These are phyloP conservation scores for Exophiala bonariae DNA, from an alignment of 2,329 filamentous ascomycete species.

Conservation along the genomic window DNA sequence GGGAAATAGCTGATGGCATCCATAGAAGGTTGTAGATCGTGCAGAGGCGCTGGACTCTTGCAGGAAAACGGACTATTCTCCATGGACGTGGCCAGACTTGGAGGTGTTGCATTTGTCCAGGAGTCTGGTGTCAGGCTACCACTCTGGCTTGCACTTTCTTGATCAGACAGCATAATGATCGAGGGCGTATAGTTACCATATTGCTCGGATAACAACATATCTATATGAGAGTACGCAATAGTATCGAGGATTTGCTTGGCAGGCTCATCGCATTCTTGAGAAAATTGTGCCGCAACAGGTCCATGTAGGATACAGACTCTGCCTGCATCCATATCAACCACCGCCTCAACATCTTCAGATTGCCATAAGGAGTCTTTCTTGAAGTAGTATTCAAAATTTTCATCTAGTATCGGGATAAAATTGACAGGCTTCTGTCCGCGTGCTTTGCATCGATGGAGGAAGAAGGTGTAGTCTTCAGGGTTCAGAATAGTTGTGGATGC, in stretches of 20 bases:
- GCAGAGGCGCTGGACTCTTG: slow-evolving; percentile 1
- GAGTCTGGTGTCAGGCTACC: slow-evolving; percentile 1
- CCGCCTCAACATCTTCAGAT: slow-evolving; percentile 38
- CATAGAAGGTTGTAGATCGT: background rate
- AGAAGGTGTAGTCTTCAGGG: slow-evolving; percentile 27
- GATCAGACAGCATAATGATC: no score
- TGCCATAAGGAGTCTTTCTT: slow-evolving; percentile 45
- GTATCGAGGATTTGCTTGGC: slow-evolving; percentile 32
- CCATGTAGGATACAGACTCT: slow-evolving; percentile 39
- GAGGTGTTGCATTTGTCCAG: background rate
- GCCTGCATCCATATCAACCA: slow-evolving; percentile 35
- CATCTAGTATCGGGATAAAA: slow-evolving; percentile 38
- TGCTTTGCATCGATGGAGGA: slow-evolving; percentile 33
- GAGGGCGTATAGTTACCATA: no score
- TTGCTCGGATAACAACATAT: no score
- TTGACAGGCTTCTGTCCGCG: slow-evolving; percentile 36
- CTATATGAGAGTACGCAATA: slow-evolving; percentile 10
- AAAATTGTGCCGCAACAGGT: slow-evolving; percentile 34
- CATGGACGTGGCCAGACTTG: background rate
- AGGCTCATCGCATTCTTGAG: slow-evolving; percentile 25
- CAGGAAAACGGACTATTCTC: background rate
- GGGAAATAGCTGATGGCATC: background rate
- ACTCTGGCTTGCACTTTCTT: no score
- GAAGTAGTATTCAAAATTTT: slow-evolving; percentile 40
- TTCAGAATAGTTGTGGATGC: no score